phyloP scores from a whole-genome alignment of 177 flowering plant genomes.

The Vitis hybrid region DNA sequence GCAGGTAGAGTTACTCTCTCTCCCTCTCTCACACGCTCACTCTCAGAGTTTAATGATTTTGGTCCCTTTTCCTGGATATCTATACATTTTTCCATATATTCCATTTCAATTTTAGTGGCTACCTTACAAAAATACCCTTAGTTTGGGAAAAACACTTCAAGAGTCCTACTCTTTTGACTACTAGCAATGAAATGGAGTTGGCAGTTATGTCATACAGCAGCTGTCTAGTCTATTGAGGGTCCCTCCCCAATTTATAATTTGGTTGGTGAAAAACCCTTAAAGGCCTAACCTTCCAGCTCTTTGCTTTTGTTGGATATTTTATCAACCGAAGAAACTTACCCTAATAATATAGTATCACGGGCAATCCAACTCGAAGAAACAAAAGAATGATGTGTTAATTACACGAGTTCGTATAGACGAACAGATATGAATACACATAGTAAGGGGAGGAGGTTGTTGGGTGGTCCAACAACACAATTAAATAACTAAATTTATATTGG shows the following conservation, averaged over 20 bases:
- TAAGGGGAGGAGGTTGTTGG: no score
- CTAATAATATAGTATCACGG: background rate
- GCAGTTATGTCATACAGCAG: constrained; percentile 12
- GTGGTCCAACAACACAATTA: no score
- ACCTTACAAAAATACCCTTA: constrained; percentile 1
- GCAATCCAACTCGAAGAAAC: background rate
- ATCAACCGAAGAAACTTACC: constrained; percentile 5
- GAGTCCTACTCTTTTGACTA: constrained; percentile 5
- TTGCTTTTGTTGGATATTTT: constrained; percentile 2
- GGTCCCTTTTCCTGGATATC: constrained; percentile 5
- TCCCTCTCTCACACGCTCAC: constrained; percentile 8
- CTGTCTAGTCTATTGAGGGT: constrained; percentile 17
- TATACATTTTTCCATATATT: background rate
- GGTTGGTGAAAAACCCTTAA: constrained; percentile 9
- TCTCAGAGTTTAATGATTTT: constrained; percentile 11
- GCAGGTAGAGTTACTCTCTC: constrained; percentile 39
- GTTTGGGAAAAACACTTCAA: constrained; percentile 2
- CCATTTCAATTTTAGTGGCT: background rate
- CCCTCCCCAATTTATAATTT: constrained; percentile 19
- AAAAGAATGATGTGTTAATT: background rate
- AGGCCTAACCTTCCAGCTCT: background rate
- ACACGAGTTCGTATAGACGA: background rate
- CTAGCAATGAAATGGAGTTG: constrained; percentile 14
- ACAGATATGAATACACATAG: no score
- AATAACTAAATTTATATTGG: background rate